These are phyloP conservation scores for Larix kaempferi DNA, from an alignment of 75 land plant genomes.

Conservation along the genomic window DNA sequence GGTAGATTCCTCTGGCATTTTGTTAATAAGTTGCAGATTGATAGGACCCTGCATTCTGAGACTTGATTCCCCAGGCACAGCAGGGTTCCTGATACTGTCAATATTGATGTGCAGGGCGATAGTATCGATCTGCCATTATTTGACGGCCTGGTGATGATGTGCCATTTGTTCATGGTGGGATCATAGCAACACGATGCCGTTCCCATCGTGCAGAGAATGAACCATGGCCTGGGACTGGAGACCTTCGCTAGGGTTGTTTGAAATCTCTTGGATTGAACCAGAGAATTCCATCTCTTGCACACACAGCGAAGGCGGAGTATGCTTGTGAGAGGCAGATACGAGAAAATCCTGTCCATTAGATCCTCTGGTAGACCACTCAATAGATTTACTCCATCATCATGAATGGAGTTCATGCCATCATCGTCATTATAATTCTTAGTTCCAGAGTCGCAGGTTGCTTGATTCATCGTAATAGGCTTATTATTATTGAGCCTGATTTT, in stretches of 20 bases:
- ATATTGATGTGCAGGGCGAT: constrained; percentile 12
- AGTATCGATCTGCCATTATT: not conserved
- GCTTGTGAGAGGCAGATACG: constrained; percentile 30
- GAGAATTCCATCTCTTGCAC: constrained; percentile 27
- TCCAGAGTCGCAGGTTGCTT: too few species aligned
- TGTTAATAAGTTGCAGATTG: constrained; percentile 35
- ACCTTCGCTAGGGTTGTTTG: constrained; percentile 10
- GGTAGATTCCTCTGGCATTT: constrained; percentile 14
- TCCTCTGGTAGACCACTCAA: constrained; percentile 48
- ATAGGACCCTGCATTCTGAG: constrained; percentile 27
- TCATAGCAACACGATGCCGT: constrained; percentile 18
- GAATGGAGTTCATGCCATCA: too few species aligned
- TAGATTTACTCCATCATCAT: not conserved
- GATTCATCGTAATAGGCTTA: too few species aligned
- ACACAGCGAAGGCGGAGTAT: constrained; percentile 33
- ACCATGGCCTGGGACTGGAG: constrained; percentile 16
- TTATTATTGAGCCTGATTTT: too few species aligned
- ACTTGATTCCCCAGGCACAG: constrained; percentile 30
- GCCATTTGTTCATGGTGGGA: constrained; percentile 18
- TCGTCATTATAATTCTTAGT: too few species aligned
- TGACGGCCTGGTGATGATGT: constrained; percentile 11
- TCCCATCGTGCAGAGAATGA: constrained; percentile 27
- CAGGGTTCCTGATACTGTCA: constrained; percentile 29
- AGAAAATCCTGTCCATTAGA: constrained; percentile 31
- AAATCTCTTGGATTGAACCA: constrained; percentile 17